Conservation (phyloP, 2,329 filamentous ascomycete species). For the Talaromyces funiculosus region DNA sequence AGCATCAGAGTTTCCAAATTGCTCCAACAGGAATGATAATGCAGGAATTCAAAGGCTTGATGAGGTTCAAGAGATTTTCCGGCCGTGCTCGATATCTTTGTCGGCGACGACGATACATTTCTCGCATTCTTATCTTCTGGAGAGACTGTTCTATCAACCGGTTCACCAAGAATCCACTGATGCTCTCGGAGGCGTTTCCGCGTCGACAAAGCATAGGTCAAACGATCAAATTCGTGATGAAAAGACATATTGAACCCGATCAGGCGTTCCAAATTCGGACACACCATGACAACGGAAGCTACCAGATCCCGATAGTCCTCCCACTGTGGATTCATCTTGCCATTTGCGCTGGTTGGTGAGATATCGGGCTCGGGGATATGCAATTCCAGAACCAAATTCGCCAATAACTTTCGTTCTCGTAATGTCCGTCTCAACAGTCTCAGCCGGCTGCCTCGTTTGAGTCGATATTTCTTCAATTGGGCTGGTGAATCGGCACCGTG, state of each 20-base stretch:
- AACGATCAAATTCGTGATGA: constrained; percentile 49
- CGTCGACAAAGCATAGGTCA: constrained; percentile 52
- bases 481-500: constrained; percentile 43
- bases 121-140: constrained; percentile 27
- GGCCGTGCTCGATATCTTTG: neutral
- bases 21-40: constrained; percentile 49
- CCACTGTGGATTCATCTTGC: constrained; percentile 36
- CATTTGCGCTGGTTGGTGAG: constrained; percentile 29
- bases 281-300: constrained; percentile 54
- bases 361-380: constrained; percentile 48
- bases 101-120: constrained; percentile 26
- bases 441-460: constrained; percentile 47
- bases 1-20: constrained; percentile 51
- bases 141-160: constrained; percentile 28
- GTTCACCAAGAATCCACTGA: constrained; percentile 51
- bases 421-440: constrained; percentile 52
- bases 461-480: constrained; percentile 44
- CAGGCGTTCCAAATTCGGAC: constrained; percentile 52
- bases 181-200: constrained; percentile 50
- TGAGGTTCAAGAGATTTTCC: constrained; percentile 43
- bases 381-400: constrained; percentile 49
- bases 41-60: constrained; percentile 49
- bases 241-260: constrained; percentile 50
- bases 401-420: constrained; percentile 46
- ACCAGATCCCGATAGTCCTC: constrained; percentile 49